These are phyloP conservation scores for Didymella keratinophila DNA, from an alignment of 2,329 filamentous ascomycete species.

Conservation along the genomic window DNA sequence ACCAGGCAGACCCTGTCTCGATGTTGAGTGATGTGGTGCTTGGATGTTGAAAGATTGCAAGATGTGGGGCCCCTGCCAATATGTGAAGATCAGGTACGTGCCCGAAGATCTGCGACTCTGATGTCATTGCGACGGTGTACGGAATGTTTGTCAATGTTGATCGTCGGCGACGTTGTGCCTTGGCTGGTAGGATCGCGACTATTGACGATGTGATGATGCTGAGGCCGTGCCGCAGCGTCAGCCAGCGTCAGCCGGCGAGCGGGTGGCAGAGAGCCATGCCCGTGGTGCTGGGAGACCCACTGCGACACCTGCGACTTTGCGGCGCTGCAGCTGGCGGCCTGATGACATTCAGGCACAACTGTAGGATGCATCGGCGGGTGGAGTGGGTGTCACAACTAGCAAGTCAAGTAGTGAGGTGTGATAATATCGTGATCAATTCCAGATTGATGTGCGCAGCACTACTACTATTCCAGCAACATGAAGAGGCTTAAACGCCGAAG, in stretches of 20 bases:
- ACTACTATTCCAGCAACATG: conserved; percentile 10
- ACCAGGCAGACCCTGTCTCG: conserved; percentile 14
- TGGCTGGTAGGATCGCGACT: neutral
- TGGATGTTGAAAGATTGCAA: neutral
- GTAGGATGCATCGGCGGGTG: neutral
- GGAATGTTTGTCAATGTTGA: neutral
- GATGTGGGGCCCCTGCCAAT: conserved; percentile 4
- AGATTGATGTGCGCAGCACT: conserved; percentile 20
- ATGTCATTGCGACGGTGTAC: conserved; percentile 8
- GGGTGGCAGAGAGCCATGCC: conserved; percentile 7
- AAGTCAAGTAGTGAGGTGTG: neutral
- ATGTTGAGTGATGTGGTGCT: neutral
- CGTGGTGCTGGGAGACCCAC: conserved; percentile 10
- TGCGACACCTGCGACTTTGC: conserved; percentile 1
- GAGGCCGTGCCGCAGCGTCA: neutral
- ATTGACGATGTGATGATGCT: neutral
- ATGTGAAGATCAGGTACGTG: conserved; percentile 7
- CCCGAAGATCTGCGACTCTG: conserved; percentile 7
- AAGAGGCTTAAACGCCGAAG: conserved; percentile 11
- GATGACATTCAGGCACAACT: neutral
- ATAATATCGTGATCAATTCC: conserved; percentile 5
- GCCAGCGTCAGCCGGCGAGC: conserved; percentile 3
- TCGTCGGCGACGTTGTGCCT: conserved; percentile 11
- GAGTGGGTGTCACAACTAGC: neutral
- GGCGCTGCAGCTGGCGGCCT: conserved; percentile 2